Percentiles rank a stretch among this genome's conserved stretches.
Evolutionary conservation across 345 rosid genomes (phyloP).

Genomic region (Hibiscus syriacus): DNA sequence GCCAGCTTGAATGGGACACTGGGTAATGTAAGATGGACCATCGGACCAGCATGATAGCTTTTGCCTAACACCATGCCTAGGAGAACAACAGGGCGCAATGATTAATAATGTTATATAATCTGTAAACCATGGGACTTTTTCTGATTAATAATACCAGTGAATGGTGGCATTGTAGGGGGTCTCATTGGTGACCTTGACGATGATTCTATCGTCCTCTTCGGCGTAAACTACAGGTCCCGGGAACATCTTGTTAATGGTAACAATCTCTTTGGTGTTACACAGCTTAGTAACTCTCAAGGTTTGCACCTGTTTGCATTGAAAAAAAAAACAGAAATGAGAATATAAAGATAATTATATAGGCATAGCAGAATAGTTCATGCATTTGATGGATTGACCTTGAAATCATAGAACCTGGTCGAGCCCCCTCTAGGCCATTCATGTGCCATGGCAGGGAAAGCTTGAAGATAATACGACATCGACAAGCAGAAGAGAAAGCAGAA

Average conservation of each 20-base stretch:
- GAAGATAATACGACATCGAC: slow-evolving; percentile 20
- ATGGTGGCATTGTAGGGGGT: slow-evolving; percentile 67
- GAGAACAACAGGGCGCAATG: not conserved
- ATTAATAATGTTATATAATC: not conserved
- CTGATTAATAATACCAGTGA: slow-evolving; percentile 49
- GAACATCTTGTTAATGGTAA: slow-evolving; percentile 53
- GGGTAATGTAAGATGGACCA: slow-evolving; percentile 86
- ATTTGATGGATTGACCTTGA: slow-evolving; percentile 37
- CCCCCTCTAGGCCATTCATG: slow-evolving; percentile 27
- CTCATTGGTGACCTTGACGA: slow-evolving; percentile 59
- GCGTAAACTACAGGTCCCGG: slow-evolving; percentile 76
- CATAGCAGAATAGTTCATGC: not conserved
- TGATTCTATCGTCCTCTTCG: slow-evolving; percentile 62
- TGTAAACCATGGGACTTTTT: not conserved
- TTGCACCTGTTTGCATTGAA: slow-evolving; percentile 39
- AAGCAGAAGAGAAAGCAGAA: slow-evolving; percentile 22
- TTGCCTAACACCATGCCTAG: slow-evolving; percentile 88
- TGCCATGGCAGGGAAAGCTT: slow-evolving; percentile 25
- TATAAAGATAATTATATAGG: not conserved
- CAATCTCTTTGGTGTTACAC: slow-evolving; percentile 58
- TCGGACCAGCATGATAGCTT: slow-evolving; percentile 79
- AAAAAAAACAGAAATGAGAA: not conserved
- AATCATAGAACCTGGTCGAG: slow-evolving; percentile 65
- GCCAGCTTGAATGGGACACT: slow-evolving; percentile 75
- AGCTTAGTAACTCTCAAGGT: slow-evolving; percentile 48